phyloP scores from a whole-genome alignment of 2,329 filamentous ascomycete genomes.

The Colletotrichum eremochloae region DNA sequence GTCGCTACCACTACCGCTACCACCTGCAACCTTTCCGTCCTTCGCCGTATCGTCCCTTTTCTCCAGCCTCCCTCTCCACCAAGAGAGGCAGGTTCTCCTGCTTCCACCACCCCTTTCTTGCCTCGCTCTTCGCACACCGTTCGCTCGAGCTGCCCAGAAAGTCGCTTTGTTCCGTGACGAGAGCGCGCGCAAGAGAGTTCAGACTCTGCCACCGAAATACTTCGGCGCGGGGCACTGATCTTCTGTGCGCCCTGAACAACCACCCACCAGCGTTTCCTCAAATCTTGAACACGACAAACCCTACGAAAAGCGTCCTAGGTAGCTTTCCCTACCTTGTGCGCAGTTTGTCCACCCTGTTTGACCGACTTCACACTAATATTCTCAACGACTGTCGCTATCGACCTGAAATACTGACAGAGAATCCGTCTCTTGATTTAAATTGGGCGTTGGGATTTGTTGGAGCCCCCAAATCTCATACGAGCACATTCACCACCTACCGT shows the following conservation, averaged over 20 bases:
- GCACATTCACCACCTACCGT: not conserved
- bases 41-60: constrained; percentile 8
- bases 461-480: not conserved
- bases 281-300: constrained; percentile 29
- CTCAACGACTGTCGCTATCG: constrained; percentile 27
- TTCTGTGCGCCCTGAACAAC: constrained; percentile 4
- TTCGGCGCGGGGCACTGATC: constrained; percentile 27
- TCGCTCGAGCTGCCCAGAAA: not conserved
- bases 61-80: constrained; percentile 40
- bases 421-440: not conserved
- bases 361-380: not conserved
- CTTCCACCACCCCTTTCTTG: constrained; percentile 16
- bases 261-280: constrained; percentile 8
- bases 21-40: constrained; percentile 5
- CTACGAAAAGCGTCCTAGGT: constrained; percentile 22
- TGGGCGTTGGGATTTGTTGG: not conserved
- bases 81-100: constrained; percentile 39
- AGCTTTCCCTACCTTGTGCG: constrained; percentile 16
- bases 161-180: not conserved
- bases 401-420: not conserved
- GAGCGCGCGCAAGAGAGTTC: not conserved
- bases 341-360: constrained; percentile 9
- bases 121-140: constrained; percentile 10
- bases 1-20: not conserved
- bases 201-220: not conserved